Percentiles rank a stretch among this genome's conserved stretches.
phyloP scores from a whole-genome alignment of 495 filamentous ascomycete genomes.

The Letharia lupina region DNA sequence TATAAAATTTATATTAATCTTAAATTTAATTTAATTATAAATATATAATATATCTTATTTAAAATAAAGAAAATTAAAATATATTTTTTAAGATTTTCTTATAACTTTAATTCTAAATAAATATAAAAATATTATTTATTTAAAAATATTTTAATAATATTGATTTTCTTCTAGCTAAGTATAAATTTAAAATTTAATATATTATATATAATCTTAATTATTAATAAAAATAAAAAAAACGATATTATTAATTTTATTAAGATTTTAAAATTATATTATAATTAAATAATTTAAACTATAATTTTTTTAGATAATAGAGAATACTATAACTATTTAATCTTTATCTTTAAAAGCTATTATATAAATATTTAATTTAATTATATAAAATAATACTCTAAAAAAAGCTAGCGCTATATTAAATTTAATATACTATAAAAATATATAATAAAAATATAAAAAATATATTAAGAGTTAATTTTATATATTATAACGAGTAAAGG shows the following conservation, averaged over 20 bases:
- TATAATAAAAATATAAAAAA: background rate
- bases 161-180: conserved; percentile 1
- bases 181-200: conserved; percentile 3
- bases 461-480: conserved; percentile 12
- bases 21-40: conserved; percentile 5
- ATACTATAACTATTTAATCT: background rate
- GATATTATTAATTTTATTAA: background rate
- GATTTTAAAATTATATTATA: background rate
- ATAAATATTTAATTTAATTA: conserved; percentile 16
- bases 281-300: conserved; percentile 9
- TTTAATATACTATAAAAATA: no score
- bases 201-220: conserved; percentile 16
- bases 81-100: no score
- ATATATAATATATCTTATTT: conserved; percentile 13
- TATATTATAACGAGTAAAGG: no score
- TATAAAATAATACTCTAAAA: conserved; percentile 9
- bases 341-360: conserved; percentile 7
- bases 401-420: no score
- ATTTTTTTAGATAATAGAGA: conserved; percentile 7
- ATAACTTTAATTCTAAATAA: background rate
- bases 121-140: conserved; percentile 7
- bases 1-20: background rate
- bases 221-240: conserved; percentile 10
- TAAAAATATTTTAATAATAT: conserved; percentile 13
- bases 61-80: background rate